Conservation (phyloP, 371 early-diverging fungal species). For the Mucor racemosus region DNA sequence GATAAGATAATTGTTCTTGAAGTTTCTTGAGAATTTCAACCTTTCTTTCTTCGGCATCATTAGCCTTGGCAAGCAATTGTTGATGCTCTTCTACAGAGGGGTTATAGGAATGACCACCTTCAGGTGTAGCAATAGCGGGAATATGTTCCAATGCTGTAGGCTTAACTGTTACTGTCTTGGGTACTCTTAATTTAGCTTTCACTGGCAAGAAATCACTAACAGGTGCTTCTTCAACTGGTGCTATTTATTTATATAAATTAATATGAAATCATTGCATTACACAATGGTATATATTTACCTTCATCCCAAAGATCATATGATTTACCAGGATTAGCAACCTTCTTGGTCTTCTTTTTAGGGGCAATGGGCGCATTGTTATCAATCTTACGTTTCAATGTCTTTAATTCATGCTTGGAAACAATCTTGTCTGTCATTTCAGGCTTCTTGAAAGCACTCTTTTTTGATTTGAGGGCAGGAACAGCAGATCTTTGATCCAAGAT, state of each 20-base stretch:
- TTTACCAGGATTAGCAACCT: conserved; percentile 19
- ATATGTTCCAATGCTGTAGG: conserved; percentile 48
- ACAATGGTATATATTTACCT: conserved; percentile 15
- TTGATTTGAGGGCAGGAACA: conserved; percentile 52
- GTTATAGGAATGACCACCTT: conserved; percentile 92
- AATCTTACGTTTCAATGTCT: conserved; percentile 32
- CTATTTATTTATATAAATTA: background rate
- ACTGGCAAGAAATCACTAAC: conserved; percentile 19
- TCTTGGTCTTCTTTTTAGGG: conserved; percentile 36
- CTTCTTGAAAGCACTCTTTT: conserved; percentile 30
- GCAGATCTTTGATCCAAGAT: conserved; percentile 74
- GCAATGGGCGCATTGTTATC: conserved; percentile 21
- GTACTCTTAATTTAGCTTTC: conserved; percentile 48
- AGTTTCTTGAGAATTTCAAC: conserved; percentile 54
- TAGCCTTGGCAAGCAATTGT: conserved; percentile 51
- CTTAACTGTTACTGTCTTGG: conserved; percentile 53
- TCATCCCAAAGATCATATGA: conserved; percentile 64
- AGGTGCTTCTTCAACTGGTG: conserved; percentile 9
- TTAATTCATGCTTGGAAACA: conserved; percentile 31
- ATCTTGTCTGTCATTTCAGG: conserved; percentile 24
- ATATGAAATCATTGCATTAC: background rate
- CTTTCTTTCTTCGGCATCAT: conserved; percentile 56
- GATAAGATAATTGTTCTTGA: conserved; percentile 48
- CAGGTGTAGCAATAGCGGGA: conserved; percentile 76
- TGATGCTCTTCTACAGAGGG: conserved; percentile 85